Evolutionary conservation across 148 eudicot genomes (phyloP), one percentile per base, ranked within the genome.

Genomic region (Cornus florida): DNA sequence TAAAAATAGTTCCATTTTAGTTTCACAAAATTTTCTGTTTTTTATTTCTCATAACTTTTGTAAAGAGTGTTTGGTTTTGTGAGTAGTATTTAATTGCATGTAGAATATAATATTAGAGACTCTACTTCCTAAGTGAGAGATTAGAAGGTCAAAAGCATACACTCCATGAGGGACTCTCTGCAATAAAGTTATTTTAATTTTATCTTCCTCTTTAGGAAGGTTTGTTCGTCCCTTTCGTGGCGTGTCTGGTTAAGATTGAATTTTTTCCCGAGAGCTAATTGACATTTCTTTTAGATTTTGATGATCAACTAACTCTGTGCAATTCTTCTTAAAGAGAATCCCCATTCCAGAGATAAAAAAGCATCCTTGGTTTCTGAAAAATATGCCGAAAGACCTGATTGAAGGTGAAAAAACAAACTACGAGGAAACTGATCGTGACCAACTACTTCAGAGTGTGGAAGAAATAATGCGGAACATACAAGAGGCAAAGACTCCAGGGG

Each of bases 351-450:
- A 95, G 73, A 91, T 95, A 48, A 95, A 89, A 72, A 83, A 84
- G 41, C 93, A 91, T 76, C 94, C 92, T 0, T 95, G 98, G 98
- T 95, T 91, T 78, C 79, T 95, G 22, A 93, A 87, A 74, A 92
- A 88, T 72, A 19, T 88, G 56, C 87, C 89, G 4, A 82, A 86
- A 83, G 91, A 90, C 23, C 66, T 90, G 73, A 86, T 88, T 0
- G 91, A 91, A 80, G 95, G 85, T 1, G 88, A 88, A 78, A 85
- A 84, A 74, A 82, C 90, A 60, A 80, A 85, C 75, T 71, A 83
- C 9, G 79, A 81, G 28, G 69, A 75, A 33, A 77, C 79, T 5
- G 75, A 74, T 20, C 66, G 68, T 5, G 82, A 77, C 41, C 68
- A 82, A 65, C 71, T 76, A 22, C 74, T 83, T 46, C 95, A 93